Conservation (phyloP, 306 rosid genomes). For the Crotalaria pallida region DNA sequence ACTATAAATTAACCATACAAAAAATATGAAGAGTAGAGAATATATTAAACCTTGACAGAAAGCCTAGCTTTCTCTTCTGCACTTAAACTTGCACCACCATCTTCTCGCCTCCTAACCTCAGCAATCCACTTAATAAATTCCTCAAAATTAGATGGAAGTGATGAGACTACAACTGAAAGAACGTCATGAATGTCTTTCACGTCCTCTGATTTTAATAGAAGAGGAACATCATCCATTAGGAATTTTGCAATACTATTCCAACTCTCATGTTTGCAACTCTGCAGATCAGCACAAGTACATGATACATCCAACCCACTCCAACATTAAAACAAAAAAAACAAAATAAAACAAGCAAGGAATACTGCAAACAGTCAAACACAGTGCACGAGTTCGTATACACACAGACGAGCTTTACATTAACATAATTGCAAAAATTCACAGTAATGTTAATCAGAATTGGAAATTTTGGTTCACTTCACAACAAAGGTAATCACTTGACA, state of each 20-base stretch:
- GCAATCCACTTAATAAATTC: slow-evolving; percentile 93
- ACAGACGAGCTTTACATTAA: not conserved
- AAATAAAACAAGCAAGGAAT: slow-evolving; percentile 1
- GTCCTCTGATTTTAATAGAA: slow-evolving; percentile 60
- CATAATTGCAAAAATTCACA: not conserved
- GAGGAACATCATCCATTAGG: slow-evolving; percentile 72
- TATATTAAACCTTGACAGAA: slow-evolving; percentile 57
- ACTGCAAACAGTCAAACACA: not conserved
- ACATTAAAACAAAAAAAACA: slow-evolving; percentile 9
- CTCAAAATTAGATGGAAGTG: slow-evolving; percentile 76
- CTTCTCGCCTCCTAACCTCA: slow-evolving; percentile 82
- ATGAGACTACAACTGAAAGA: slow-evolving; percentile 49
- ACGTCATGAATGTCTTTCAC: slow-evolving; percentile 52
- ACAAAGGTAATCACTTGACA: no score
- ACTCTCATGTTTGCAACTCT: slow-evolving; percentile 95
- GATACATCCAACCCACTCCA: no score
- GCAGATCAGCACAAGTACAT: slow-evolving; percentile 29
- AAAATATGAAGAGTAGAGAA: slow-evolving; percentile 15
- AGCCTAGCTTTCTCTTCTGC: slow-evolving; percentile 83
- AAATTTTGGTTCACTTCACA: no score
- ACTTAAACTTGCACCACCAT: slow-evolving; percentile 60
- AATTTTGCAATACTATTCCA: slow-evolving; percentile 75
- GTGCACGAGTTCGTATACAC: not conserved
- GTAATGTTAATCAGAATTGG: not conserved
- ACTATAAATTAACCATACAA: not conserved